Evolutionary conservation across 31 red algal species (phyloP).

Genomic region (Bonnemaisonia californica): DNA sequence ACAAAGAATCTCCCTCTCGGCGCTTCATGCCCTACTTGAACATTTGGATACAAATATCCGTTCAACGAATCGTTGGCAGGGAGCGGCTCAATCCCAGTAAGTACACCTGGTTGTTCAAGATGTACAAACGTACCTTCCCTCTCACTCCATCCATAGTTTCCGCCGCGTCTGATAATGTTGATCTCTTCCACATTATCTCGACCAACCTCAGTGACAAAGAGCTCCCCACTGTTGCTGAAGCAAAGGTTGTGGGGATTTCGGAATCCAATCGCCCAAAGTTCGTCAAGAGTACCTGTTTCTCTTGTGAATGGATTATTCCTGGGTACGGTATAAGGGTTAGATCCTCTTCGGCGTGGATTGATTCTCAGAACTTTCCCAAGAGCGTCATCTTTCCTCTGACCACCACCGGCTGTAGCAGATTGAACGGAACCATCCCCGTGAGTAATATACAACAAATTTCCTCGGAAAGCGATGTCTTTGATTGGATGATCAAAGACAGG

Average conservation of each 20-base stretch:
- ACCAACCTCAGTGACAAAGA: slow-evolving; percentile 58
- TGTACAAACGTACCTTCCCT: slow-evolving; percentile 73
- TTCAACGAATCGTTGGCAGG: slow-evolving; percentile 43
- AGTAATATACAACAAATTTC: slow-evolving; percentile 45
- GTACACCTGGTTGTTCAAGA: slow-evolving; percentile 24
- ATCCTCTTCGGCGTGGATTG: slow-evolving; percentile 44
- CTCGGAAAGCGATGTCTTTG: slow-evolving; percentile 57
- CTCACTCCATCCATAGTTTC: slow-evolving; percentile 67
- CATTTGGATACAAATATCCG: slow-evolving; percentile 52
- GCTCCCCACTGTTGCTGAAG: slow-evolving; percentile 24
- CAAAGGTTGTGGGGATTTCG: slow-evolving; percentile 71
- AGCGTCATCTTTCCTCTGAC: slow-evolving; percentile 36
- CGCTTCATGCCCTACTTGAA: slow-evolving; percentile 45
- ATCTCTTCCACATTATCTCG: slow-evolving; percentile 76
- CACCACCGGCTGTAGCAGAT: slow-evolving; percentile 47
- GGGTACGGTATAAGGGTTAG: slow-evolving; percentile 43
- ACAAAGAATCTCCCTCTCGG: slow-evolving; percentile 22
- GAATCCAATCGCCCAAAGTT: slow-evolving; percentile 66
- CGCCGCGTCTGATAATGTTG: slow-evolving; percentile 40
- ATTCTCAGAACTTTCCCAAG: slow-evolving; percentile 72
- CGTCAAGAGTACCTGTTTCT: slow-evolving; percentile 13
- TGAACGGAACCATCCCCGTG: slow-evolving; percentile 64
- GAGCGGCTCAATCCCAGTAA: slow-evolving; percentile 36
- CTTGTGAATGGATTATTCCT: slow-evolving; percentile 47
- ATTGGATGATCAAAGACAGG: slow-evolving; percentile 59